Evolutionary conservation across 208 protist genomes (phyloP).

Genomic region (Phytomonas sp.): DNA sequence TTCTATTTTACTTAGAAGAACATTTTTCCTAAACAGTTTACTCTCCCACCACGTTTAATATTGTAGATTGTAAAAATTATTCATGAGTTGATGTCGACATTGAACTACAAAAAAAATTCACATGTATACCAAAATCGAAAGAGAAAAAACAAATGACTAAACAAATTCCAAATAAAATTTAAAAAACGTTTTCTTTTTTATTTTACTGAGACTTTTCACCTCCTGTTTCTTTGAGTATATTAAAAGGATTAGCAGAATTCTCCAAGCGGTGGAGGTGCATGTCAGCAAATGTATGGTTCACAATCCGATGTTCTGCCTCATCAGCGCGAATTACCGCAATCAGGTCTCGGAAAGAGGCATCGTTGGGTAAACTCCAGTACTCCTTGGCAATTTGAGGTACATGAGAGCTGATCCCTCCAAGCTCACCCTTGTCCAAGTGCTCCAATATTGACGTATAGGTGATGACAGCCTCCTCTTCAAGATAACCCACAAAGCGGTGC

Average conservation of each 20-base stretch:
- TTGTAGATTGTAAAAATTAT: too few relatives aligned
- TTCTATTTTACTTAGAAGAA: too few relatives aligned
- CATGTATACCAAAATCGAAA: too few relatives aligned
- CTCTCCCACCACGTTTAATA: too few relatives aligned
- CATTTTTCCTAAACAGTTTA: too few relatives aligned
- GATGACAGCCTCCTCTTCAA: conserved; percentile 8
- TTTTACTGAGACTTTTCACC: too few relatives aligned
- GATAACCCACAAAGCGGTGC: not conserved
- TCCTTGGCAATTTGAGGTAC: conserved; percentile 69
- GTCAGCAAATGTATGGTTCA: conserved; percentile 74
- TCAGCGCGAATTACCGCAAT: conserved; percentile 65
- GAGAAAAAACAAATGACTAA: too few relatives aligned
- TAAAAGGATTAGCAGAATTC: not conserved
- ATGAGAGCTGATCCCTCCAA: conserved; percentile 13
- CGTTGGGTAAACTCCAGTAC: conserved; percentile 62
- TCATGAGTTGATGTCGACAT: too few relatives aligned
- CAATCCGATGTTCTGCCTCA: conserved; percentile 74
- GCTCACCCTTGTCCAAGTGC: conserved; percentile 23
- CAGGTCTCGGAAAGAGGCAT: conserved; percentile 61
- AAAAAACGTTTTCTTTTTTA: too few relatives aligned
- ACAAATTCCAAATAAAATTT: too few relatives aligned
- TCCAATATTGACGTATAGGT: conserved; percentile 25
- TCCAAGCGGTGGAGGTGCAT: conserved; percentile 18
- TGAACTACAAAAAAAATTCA: too few relatives aligned
- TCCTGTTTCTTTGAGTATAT: not conserved